Evolutionary conservation across 306 rosid genomes (phyloP), one percentile per base, ranked within the genome.

Genomic region (Betula pendula): DNA sequence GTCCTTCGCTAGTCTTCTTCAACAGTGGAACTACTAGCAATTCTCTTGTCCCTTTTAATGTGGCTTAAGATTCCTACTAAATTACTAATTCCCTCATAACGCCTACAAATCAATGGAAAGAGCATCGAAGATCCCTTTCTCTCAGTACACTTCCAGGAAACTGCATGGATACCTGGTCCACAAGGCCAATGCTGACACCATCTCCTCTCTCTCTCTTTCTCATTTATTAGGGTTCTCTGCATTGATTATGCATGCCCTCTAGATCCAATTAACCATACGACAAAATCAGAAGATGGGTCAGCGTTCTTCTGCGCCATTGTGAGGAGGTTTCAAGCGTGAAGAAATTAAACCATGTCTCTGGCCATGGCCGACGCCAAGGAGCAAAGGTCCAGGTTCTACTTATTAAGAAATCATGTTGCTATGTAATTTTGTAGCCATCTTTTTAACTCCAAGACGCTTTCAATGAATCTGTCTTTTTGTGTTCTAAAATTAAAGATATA

Each of bases 321-420:
- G 66, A 75, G 2, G 69, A 76, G 9, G 20, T 68, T 71, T 71
- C 84, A 52, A 79, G 77, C 85, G 72, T 86, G 84, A 86, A 84
- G 88, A 86, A 82, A 12, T 4, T 1, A 44, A 44, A 63, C 80
- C 82, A 62, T 86, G 86, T 65, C 84, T 69, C 38, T 84, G 27
- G 84, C 78, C 58, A 81, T 74, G 42, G 87, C 81, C n/a, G n/a
- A n/a, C n/a, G n/a, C n/a, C 35, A 88, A 82, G 79, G 92, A 88
- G 33, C 81, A 82, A 12, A 75, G 81, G 81, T n/a, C n/a, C n/a
- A n/a, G n/a, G n/a, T n/a, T n/a, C n/a, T n/a, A n/a, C n/a, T n/a
- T n/a, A n/a, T n/a, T n/a, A n/a, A n/a, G n/a, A n/a, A n/a, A n/a
- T n/a, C n/a, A n/a, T n/a, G n/a, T n/a, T n/a, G n/a, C n/a, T n/a